These are phyloP conservation scores for Breviolum minutum DNA, from an alignment of 73 alveolate genomes.

Conservation along the genomic window DNA sequence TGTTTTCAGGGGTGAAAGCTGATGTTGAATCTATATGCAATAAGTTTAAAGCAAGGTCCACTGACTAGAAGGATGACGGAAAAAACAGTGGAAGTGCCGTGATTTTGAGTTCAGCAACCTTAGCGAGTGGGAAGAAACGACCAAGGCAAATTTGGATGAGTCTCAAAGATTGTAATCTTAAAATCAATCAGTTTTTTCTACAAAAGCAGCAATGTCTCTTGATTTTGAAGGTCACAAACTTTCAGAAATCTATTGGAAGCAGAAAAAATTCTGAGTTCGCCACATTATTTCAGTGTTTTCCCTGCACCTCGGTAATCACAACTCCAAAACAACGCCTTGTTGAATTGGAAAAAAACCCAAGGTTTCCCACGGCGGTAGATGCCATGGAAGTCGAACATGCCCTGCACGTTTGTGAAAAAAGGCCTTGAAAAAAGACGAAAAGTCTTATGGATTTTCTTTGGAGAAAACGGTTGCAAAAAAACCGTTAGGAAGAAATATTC, in stretches of 20 bases:
- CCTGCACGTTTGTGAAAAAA: neutral
- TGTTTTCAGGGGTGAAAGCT: no score
- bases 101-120: neutral
- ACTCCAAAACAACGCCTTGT: neutral
- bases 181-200: no score
- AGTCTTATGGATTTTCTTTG: neutral
- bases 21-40: neutral
- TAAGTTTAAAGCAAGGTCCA: neutral
- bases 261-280: neutral
- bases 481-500: neutral
- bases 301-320: neutral
- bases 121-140: no score
- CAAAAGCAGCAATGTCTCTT: no score
- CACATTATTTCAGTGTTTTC: neutral
- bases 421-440: no score
- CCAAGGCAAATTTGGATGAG: no score
- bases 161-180: no score
- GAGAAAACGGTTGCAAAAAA: neutral
- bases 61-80: neutral
- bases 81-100: neutral
- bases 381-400: slow-evolving; percentile 62
- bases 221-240: no score
- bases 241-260: no score
- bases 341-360: neutral
- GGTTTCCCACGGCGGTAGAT: slow-evolving; percentile 45